Percentiles rank a stretch among this genome's conserved stretches.
phyloP scores from a whole-genome alignment of 2,329 filamentous ascomycete genomes.

The Aspergillus niger region DNA sequence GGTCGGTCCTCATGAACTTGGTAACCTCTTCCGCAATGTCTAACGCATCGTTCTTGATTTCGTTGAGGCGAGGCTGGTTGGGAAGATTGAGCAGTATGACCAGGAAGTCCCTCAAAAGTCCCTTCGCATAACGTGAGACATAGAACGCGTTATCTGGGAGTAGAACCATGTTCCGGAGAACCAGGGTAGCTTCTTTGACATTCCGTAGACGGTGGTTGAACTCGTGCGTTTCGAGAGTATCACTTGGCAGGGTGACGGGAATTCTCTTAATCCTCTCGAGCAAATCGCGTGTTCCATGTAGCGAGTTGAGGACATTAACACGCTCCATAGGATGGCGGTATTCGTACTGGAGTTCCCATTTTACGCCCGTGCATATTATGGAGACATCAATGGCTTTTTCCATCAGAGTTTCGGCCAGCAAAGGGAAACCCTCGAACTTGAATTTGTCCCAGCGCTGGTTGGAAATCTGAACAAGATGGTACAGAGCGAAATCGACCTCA shows the following conservation, averaged over 20 bases:
- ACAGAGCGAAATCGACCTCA: constrained; percentile 89
- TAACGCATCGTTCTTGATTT: constrained; percentile 86
- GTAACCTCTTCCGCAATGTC: constrained; percentile 92
- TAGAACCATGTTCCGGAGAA: constrained; percentile 95
- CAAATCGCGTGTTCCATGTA: constrained; percentile 69
- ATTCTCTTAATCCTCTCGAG: constrained; percentile 71
- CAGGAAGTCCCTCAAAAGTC: constrained; percentile 74
- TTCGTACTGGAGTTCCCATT: constrained; percentile 78
- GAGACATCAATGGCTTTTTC: constrained; percentile 81
- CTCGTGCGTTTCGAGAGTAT: constrained; percentile 69
- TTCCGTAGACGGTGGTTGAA: constrained; percentile 72
- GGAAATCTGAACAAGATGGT: constrained; percentile 93
- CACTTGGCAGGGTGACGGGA: constrained; percentile 60
- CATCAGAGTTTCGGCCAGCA: constrained; percentile 82
- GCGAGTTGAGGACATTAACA: constrained; percentile 63
- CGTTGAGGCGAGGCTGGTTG: constrained; percentile 67
- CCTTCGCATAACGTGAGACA: constrained; percentile 67
- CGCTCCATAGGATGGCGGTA: constrained; percentile 52
- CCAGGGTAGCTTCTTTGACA: constrained; percentile 82
- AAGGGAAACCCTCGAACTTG: constrained; percentile 87
- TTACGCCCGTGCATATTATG: constrained; percentile 75
- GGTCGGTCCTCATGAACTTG: constrained; percentile 71
- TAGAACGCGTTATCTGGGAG: constrained; percentile 84
- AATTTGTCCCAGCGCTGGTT: constrained; percentile 95
- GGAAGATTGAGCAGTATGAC: constrained; percentile 81